Conservation (phyloP, 2,329 filamentous ascomycete species). For the Xylariomycetidae sp. region DNA sequence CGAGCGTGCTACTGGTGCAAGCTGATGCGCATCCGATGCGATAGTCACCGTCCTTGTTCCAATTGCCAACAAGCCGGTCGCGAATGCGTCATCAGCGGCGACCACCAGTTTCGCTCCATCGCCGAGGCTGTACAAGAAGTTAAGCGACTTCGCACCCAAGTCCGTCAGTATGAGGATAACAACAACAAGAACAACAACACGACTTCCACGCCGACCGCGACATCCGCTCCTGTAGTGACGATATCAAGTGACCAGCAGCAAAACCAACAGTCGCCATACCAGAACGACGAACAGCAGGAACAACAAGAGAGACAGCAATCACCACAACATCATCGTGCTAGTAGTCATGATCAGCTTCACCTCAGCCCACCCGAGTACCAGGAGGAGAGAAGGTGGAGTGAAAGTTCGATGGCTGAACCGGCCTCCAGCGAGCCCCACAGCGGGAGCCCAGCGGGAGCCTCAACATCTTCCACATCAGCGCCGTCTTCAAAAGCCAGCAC, state of each 20-base stretch:
- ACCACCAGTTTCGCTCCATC: constrained; percentile 9
- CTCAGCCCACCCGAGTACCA: background rate
- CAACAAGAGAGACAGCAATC: background rate
- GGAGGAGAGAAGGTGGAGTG: too few species aligned
- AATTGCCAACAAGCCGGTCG: constrained; percentile 9
- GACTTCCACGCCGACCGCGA: background rate
- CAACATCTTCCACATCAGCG: too few species aligned
- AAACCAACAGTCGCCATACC: too few species aligned
- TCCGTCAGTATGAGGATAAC: constrained; percentile 2
- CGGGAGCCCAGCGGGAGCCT: too few species aligned
- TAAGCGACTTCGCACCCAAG: constrained; percentile 1
- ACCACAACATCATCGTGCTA: background rate
- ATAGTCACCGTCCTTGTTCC: constrained; percentile 10
- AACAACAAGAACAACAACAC: constrained; percentile 1
- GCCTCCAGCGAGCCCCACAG: too few species aligned
- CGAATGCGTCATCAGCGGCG: constrained; percentile 6
- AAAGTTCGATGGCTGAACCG: too few species aligned
- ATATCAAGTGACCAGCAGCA: too few species aligned
- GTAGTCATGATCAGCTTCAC: background rate
- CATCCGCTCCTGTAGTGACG: too few species aligned
- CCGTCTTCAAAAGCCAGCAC: too few species aligned
- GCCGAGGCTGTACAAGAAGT: constrained; percentile 8
- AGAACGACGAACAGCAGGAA: background rate
- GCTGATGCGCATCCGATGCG: constrained; percentile 13
- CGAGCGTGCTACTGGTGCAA: constrained; percentile 13